Percentiles rank a stretch among this genome's conserved stretches.
These are phyloP conservation scores for Pleurotus giganteus DNA, from an alignment of 768 basidiomycete genomes.

Conservation along the genomic window DNA sequence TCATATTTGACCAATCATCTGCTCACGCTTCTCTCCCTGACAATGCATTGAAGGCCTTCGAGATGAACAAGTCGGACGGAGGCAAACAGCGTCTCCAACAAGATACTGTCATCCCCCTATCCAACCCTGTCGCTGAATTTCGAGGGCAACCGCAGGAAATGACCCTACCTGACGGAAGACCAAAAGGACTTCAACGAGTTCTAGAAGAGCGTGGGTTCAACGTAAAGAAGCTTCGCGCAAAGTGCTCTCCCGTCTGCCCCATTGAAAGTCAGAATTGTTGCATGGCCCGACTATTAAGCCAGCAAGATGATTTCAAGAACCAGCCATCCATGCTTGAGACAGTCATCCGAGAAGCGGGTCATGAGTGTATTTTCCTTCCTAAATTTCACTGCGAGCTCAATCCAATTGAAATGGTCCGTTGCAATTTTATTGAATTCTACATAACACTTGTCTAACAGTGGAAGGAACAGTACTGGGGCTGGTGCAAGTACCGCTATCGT, in stretches of 20 bases:
- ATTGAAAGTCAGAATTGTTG: constrained; percentile 26
- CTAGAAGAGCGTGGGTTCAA: constrained; percentile 27
- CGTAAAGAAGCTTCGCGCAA: constrained; percentile 19
- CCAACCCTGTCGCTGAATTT: constrained; percentile 21
- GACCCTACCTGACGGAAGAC: constrained; percentile 13
- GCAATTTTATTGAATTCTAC: constrained; percentile 6
- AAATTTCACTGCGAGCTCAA: constrained; percentile 40
- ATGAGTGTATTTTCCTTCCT: constrained; percentile 26
- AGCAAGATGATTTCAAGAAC: constrained; percentile 31
- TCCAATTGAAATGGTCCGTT: constrained; percentile 38
- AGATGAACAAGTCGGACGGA: constrained; percentile 29
- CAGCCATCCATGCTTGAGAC: constrained; percentile 26
- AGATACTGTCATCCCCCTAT: constrained; percentile 25
- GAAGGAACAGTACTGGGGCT: constrained; percentile 23
- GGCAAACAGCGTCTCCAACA: constrained; percentile 25
- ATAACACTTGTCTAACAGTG: background rate
- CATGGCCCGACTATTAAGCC: constrained; percentile 26
- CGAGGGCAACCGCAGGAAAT: constrained; percentile 14
- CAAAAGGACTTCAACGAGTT: constrained; percentile 32
- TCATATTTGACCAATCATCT: constrained; percentile 43
- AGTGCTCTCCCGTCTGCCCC: constrained; percentile 20
- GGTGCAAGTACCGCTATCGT: constrained; percentile 32
- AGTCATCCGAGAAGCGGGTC: constrained; percentile 22
- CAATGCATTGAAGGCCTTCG: constrained; percentile 30
- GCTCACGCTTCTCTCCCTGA: constrained; percentile 30